A percentile compares a stretch with the other conserved stretches of the same genome.
phyloP scores from a whole-genome alignment of 1,139 yeast genomes.

The Hemisphaericaspora subhashii region DNA sequence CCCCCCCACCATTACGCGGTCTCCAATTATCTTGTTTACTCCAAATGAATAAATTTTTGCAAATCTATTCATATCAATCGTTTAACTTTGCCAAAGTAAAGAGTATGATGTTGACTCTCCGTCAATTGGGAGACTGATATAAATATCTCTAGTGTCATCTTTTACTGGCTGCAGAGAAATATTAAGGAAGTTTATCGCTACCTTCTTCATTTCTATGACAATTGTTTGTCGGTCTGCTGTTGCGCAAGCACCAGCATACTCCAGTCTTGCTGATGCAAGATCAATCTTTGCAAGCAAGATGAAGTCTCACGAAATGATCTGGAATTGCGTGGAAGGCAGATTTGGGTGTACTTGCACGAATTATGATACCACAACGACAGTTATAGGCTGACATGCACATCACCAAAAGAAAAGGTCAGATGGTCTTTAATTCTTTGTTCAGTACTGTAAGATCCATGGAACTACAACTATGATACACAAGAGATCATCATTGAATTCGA shows the following conservation, averaged over 20 bases:
- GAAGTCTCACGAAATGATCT: slow-evolving; percentile 12
- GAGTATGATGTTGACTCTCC: no score
- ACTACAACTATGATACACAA: slow-evolving; percentile 14
- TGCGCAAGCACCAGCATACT: slow-evolving; percentile 3
- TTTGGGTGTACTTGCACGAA: slow-evolving; percentile 15
- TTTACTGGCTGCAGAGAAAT: no score
- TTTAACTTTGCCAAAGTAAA: no score
- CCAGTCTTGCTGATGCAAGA: slow-evolving; percentile 2
- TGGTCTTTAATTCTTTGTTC: slow-evolving; percentile 8
- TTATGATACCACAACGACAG: slow-evolving; percentile 15
- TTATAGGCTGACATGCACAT: slow-evolving; percentile 17
- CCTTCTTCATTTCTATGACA: no score
- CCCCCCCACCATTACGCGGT: no score
- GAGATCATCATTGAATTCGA: slow-evolving; percentile 18
- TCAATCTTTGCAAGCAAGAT: slow-evolving; percentile 4
- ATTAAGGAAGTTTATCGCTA: no score
- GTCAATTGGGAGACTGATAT: no score
- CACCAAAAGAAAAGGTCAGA: slow-evolving; percentile 6
- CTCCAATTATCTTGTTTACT: no score
- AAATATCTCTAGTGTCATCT: no score
- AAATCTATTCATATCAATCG: no score
- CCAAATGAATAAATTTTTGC: no score
- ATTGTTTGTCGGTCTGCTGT: no score
- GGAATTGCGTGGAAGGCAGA: slow-evolving; percentile 7
- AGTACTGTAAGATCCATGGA: slow-evolving; percentile 16